A percentile compares a stretch with the other conserved stretches of the same genome.
Conservation (phyloP, 495 filamentous ascomycete genomes). For the Penicilliopsis zonata region DNA sequence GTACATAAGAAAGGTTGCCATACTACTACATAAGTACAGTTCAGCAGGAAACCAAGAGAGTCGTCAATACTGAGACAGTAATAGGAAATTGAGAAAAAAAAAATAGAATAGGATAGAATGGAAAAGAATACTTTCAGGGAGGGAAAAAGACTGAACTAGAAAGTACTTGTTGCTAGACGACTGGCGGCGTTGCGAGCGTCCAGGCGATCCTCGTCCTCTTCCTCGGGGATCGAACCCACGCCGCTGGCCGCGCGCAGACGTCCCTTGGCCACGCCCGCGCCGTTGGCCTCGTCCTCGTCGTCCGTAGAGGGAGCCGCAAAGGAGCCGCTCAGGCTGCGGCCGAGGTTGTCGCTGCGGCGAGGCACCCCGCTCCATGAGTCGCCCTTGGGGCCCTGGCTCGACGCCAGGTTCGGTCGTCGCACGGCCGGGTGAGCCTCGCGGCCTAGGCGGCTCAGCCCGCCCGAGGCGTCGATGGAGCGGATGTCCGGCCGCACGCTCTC, state of each 20-base stretch:
- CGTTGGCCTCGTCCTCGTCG: conserved; percentile 31
- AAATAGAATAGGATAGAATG: no score
- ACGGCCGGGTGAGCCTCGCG: conserved; percentile 71
- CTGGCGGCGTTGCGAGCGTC: conserved; percentile 93
- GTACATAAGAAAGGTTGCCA: no score
- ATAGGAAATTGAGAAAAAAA: no score
- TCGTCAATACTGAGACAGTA: no score
- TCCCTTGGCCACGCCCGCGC: conserved; percentile 26
- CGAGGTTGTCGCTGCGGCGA: conserved; percentile 62
- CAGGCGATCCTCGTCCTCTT: conserved; percentile 86
- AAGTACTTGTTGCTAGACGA: conserved; percentile 85
- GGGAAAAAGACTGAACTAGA: no score
- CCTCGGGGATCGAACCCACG: conserved; percentile 52
- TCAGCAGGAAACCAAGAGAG: no score
- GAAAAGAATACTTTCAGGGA: no score
- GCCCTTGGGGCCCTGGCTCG: conserved; percentile 87
- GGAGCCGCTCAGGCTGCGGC: conserved; percentile 64
- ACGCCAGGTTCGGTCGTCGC: conserved; percentile 63
- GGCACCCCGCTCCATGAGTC: conserved; percentile 96
- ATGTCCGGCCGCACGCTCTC: conserved; percentile 90
- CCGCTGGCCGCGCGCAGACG: conserved; percentile 51
- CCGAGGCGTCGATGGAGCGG: conserved; percentile 78
- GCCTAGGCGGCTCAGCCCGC: conserved; percentile 78
- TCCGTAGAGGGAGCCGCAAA: conserved; percentile 31
- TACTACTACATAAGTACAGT: no score